Conservation (phyloP, 2,329 filamentous ascomycete genomes). For the Arthrobotrys musiformis region DNA sequence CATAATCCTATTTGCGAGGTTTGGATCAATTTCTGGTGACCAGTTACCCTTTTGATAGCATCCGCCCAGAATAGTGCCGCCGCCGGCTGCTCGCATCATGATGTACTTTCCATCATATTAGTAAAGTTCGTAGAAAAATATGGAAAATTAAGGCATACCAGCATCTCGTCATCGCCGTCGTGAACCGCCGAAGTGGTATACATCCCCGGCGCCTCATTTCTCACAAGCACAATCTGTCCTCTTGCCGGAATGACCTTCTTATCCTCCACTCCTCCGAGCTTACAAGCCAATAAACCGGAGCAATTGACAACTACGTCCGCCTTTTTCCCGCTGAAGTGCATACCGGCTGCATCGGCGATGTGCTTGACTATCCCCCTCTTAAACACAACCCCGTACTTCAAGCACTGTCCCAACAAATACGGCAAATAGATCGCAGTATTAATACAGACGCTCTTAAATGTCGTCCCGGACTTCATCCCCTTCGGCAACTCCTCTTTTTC, state of each 20-base stretch:
- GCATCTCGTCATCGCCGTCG: slow-evolving; percentile 76
- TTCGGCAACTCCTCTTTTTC: slow-evolving; percentile 61
- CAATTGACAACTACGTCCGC: slow-evolving; percentile 84
- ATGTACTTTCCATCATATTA: slow-evolving; percentile 68
- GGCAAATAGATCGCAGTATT: slow-evolving; percentile 89
- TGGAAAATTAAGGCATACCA: slow-evolving; percentile 58
- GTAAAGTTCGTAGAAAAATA: background rate
- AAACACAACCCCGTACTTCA: slow-evolving; percentile 76
- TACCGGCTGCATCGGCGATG: slow-evolving; percentile 74
- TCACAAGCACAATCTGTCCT: slow-evolving; percentile 84
- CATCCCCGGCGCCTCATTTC: slow-evolving; percentile 81
- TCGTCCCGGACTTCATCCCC: slow-evolving; percentile 76
- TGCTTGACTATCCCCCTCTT: slow-evolving; percentile 74
- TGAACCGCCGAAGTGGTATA: slow-evolving; percentile 76
- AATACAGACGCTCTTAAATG: slow-evolving; percentile 88
- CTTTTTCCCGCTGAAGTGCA: slow-evolving; percentile 70
- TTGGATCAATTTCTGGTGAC: slow-evolving; percentile 81
- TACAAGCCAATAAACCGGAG: slow-evolving; percentile 79
- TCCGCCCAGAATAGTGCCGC: slow-evolving; percentile 87
- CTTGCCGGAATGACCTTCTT: slow-evolving; percentile 77
- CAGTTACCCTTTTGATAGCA: slow-evolving; percentile 82
- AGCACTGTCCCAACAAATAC: slow-evolving; percentile 83
- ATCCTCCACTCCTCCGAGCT: slow-evolving; percentile 84
- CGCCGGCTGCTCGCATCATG: slow-evolving; percentile 83
- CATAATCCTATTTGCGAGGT: slow-evolving; percentile 85